Percentiles rank a stretch among this genome's conserved stretches.
phyloP scores from a whole-genome alignment of 1,284 basidiomycete species.

The Sporisorium graminicola region DNA sequence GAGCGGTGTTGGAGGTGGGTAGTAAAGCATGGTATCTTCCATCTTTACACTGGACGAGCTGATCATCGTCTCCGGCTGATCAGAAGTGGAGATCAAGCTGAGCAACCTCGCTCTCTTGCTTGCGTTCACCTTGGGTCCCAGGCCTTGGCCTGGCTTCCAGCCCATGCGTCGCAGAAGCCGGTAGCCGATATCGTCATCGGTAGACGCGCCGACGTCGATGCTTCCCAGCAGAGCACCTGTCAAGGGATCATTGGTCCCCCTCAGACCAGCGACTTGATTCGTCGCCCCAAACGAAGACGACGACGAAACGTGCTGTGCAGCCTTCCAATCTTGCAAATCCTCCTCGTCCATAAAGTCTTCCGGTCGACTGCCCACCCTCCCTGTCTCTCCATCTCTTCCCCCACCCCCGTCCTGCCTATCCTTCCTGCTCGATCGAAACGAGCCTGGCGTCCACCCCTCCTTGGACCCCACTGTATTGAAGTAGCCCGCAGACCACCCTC shows the following conservation, averaged over 20 bases:
- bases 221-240: neutral
- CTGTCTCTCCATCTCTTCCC: slow-evolving; percentile 1
- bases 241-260: slow-evolving; percentile 1
- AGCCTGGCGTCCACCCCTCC: slow-evolving; percentile 94
- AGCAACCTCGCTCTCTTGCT: slow-evolving; percentile 76
- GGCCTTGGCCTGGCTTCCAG: slow-evolving; percentile 90
- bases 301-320: slow-evolving; percentile 75
- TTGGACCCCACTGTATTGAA: slow-evolving; percentile 96
- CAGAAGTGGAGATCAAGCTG: slow-evolving; percentile 16
- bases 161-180: slow-evolving; percentile 91
- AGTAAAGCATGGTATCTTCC: slow-evolving; percentile 80
- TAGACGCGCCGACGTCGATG: neutral
- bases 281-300: slow-evolving; percentile 13
- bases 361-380: slow-evolving; percentile 73
- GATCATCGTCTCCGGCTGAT: neutral
- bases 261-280: slow-evolving; percentile 14
- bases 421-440: slow-evolving; percentile 76
- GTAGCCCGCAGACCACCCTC: slow-evolving; percentile 96
- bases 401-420: slow-evolving; percentile 11
- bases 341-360: slow-evolving; percentile 99
- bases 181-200: slow-evolving; percentile 31
- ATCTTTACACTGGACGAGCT: slow-evolving; percentile 10
- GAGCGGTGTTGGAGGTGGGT: slow-evolving; percentile 82
- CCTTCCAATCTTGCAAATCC: slow-evolving; percentile 84
- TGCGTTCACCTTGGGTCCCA: slow-evolving; percentile 88